Evolutionary conservation across 2,329 filamentous ascomycete genomes (phyloP).

Genomic region (Penicillium sp.): DNA sequence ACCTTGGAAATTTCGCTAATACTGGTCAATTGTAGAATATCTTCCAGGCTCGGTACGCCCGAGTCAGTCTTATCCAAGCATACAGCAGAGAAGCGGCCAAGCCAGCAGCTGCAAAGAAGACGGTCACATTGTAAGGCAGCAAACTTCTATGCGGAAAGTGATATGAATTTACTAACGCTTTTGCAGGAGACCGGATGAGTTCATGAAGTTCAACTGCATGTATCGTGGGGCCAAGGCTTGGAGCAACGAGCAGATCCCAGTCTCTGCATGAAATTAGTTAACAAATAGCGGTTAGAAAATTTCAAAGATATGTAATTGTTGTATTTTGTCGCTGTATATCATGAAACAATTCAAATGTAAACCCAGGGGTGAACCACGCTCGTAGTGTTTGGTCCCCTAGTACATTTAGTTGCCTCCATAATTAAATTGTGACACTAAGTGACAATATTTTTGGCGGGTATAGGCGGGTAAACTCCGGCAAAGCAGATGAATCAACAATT

Average conservation of each 20-base stretch:
- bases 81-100: constrained; percentile 26
- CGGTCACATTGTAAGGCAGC: constrained; percentile 20
- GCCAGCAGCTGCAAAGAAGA: constrained; percentile 21
- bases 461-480: not conserved
- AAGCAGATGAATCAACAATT: not conserved
- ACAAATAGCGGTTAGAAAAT: not conserved
- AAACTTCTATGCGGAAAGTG: too few relatives aligned
- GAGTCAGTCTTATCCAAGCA: constrained; percentile 23
- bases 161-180: not conserved
- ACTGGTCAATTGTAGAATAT: constrained; percentile 11
- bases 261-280: not conserved
- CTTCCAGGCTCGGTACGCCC: constrained; percentile 19
- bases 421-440: too few relatives aligned
- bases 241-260: constrained; percentile 13
- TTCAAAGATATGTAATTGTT: not conserved
- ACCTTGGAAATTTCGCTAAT: not conserved
- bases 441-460: not conserved
- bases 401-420: not conserved
- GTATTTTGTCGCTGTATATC: not conserved
- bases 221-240: constrained; percentile 23
- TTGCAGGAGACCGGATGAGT: constrained; percentile 24
- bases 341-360: not conserved
- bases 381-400: too few relatives aligned
- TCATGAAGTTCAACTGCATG: constrained; percentile 28
- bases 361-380: not conserved